Evolutionary conservation across 768 basidiomycete species (phyloP), one percentile per base, ranked within the genome.

Genomic region (Crepidotus variabilis): DNA sequence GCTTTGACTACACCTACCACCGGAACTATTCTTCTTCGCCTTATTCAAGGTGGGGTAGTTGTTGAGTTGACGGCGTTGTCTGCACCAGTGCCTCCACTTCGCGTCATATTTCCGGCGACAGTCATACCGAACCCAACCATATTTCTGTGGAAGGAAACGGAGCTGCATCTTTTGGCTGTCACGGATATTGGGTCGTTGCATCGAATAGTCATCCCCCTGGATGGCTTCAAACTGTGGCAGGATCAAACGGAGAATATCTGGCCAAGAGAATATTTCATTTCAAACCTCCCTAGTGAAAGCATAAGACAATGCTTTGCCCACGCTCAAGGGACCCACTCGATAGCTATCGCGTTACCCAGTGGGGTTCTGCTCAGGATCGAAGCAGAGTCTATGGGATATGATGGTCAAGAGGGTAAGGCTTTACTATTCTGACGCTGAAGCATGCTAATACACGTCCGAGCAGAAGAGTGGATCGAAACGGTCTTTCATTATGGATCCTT

Each of bases 41-140:
- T 92, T 47, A 75, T 93, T 53, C 87, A 93, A 59, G 83, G 80
- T 47, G 87, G 86, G 22, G 71, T 84, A 59, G 85, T 92, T 50
- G 70, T 92, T 45, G 90, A 94, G 65, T 81, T 95, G 47, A 66
- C 85, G 35, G 90, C 91, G n/a, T 74, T 92, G 47, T 83, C 88
- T 5, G 78, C 80, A 1, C 74, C 83, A 60, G 73, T 85, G 2
- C 75, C 80, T 32, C 85, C 91, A 16, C 79, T 93, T 59, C 85
- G 90, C 56, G 83, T 94, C 67, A 77, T 89, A 60, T 91, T 92
- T 62, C 90, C 91, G 35, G 83, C 88, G 9, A 65, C 80, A 35
- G 69, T 94, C 50, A 69, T 90, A 23, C 77, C 86, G 11, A 72
- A 78, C 49, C 91, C 92, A 2, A 79, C 85, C 20, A 65, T 93